Conservation (phyloP, 2,329 filamentous ascomycete genomes). For the Pseudopithomyces chartarum region DNA sequence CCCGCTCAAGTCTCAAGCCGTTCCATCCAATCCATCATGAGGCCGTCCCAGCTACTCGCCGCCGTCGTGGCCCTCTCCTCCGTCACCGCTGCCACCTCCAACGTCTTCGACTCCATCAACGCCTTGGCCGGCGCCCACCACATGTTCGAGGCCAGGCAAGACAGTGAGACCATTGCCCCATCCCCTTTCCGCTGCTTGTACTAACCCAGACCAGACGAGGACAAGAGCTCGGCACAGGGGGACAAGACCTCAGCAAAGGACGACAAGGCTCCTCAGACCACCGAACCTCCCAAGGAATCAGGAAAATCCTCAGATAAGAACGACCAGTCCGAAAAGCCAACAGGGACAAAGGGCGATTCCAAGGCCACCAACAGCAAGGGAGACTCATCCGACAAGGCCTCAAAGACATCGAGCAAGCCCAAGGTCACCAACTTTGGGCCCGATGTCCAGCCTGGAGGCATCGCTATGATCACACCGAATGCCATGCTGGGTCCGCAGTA, state of each 20-base stretch:
- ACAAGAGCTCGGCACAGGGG: constrained; percentile 10
- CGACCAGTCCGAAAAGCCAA: constrained; percentile 20
- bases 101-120: constrained; percentile 38
- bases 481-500: constrained; percentile 57
- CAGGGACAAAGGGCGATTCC: constrained; percentile 15
- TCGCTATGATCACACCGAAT: constrained; percentile 65
- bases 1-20: constrained; percentile 2
- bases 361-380: constrained; percentile 20
- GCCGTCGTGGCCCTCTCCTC: constrained; percentile 45
- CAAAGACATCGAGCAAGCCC: constrained; percentile 25
- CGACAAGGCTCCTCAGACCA: background rate
- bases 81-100: constrained; percentile 38
- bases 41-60: constrained; percentile 45
- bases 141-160: constrained; percentile 38
- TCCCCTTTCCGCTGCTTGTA: background rate
- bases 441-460: constrained; percentile 61
- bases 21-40: constrained; percentile 31
- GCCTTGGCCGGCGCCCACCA: constrained; percentile 33
- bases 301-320: constrained; percentile 13
- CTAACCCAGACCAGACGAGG: constrained; percentile 11
- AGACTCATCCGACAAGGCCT: constrained; percentile 23
- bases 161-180: constrained; percentile 25
- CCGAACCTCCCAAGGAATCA: constrained; percentile 14
- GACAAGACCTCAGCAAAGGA: background rate
- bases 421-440: constrained; percentile 53